Conservation (phyloP, 441 rosid genomes). For the Arabidopsis lyrata region DNA sequence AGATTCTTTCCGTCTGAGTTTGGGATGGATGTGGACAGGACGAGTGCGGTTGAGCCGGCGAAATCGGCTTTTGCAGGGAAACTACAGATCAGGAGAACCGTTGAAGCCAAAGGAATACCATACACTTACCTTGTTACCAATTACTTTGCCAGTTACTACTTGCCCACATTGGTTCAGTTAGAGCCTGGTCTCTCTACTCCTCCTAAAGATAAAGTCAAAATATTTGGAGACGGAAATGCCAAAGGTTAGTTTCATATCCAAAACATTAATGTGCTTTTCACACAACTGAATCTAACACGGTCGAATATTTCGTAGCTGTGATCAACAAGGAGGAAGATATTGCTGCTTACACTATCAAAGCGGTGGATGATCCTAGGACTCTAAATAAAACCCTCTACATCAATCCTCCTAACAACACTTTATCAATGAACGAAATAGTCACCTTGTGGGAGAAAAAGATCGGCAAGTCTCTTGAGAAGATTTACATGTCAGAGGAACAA, state of each 20-base stretch:
- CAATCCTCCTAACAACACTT: slow-evolving; percentile 59
- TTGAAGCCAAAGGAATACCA: slow-evolving; percentile 63
- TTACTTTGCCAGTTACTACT: slow-evolving; percentile 57
- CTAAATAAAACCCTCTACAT: slow-evolving; percentile 60
- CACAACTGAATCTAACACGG: background rate
- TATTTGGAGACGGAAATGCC: slow-evolving; percentile 61
- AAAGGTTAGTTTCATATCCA: slow-evolving; percentile 46
- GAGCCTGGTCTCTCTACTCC: slow-evolving; percentile 49
- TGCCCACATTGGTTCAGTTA: slow-evolving; percentile 52
- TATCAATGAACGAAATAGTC: slow-evolving; percentile 62
- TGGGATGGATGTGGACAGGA: slow-evolving; percentile 63
- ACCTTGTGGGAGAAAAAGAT: slow-evolving; percentile 67
- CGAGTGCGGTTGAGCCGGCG: slow-evolving; percentile 62
- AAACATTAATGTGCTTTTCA: background rate
- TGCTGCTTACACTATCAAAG: slow-evolving; percentile 56
- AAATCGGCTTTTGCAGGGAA: slow-evolving; percentile 51
- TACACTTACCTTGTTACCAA: slow-evolving; percentile 56
- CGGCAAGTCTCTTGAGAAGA: slow-evolving; percentile 63
- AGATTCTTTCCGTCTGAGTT: slow-evolving; percentile 74
- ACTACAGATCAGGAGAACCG: slow-evolving; percentile 55
- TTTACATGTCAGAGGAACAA: slow-evolving; percentile 55
- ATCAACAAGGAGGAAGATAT: slow-evolving; percentile 63
- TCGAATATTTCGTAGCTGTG: slow-evolving; percentile 35
- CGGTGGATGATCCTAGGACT: slow-evolving; percentile 65
- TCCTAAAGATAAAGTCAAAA: slow-evolving; percentile 61